Conservation (phyloP, 2,329 filamentous ascomycete species). For the Fusarium abutilonis region DNA sequence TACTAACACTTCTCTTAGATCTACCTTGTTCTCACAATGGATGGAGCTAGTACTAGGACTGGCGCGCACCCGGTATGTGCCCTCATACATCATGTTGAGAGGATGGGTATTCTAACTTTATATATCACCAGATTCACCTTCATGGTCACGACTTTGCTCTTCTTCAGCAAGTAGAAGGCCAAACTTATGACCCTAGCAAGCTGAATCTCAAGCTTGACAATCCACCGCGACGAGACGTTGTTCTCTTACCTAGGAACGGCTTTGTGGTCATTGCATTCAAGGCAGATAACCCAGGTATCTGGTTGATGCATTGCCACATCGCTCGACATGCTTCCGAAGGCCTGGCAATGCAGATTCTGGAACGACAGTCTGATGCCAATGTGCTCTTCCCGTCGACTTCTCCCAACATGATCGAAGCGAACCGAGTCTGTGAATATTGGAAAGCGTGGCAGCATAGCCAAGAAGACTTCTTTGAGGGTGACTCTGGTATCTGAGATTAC, state of each 20-base stretch:
- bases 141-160: slow-evolving; percentile 41
- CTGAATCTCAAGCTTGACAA: slow-evolving; percentile 48
- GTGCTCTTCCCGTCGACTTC: slow-evolving; percentile 2
- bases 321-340: slow-evolving; percentile 56
- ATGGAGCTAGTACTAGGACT: background rate
- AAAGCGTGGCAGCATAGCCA: slow-evolving; percentile 19
- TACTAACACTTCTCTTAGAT: slow-evolving; percentile 8
- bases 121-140: slow-evolving; percentile 31
- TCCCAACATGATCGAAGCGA: slow-evolving; percentile 19
- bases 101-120: background rate
- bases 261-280: slow-evolving; percentile 60
- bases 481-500: slow-evolving; percentile 17
- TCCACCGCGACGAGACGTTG: slow-evolving; percentile 62
- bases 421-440: slow-evolving; percentile 17
- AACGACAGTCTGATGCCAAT: slow-evolving; percentile 30
- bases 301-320: slow-evolving; percentile 61
- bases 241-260: slow-evolving; percentile 55
- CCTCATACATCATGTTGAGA: rapidly evolving
- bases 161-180: slow-evolving; percentile 28
- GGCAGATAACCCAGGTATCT: slow-evolving; percentile 58
- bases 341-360: slow-evolving; percentile 37
- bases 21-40: slow-evolving; percentile 35
- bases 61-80: slow-evolving; percentile 34
- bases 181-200: slow-evolving; percentile 16
- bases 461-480: slow-evolving; percentile 26